These are phyloP conservation scores for Przewalskia tangutica DNA, from an alignment of 257 asterid species.

Conservation along the genomic window DNA sequence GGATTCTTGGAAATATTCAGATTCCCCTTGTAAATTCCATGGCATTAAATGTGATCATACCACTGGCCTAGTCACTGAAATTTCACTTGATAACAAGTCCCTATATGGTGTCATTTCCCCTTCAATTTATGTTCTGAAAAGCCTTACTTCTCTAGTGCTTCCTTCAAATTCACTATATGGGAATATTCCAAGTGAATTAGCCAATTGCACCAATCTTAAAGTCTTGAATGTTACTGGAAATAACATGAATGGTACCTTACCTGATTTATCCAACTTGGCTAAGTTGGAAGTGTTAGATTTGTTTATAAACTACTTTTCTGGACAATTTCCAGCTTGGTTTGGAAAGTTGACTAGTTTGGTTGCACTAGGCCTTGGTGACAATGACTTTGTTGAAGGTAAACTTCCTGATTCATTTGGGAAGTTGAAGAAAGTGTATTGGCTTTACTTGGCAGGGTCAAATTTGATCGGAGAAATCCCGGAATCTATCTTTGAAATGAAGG, in stretches of 20 bases:
- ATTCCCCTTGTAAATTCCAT: conserved; percentile 31
- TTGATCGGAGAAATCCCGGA: conserved; percentile 57
- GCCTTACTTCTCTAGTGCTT: conserved; percentile 46
- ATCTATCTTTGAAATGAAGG: conserved; percentile 53
- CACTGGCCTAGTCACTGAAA: conserved; percentile 35
- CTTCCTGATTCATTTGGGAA: conserved; percentile 44
- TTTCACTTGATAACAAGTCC: conserved; percentile 44
- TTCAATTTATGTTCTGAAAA: conserved; percentile 38
- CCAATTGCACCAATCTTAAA: conserved; percentile 33
- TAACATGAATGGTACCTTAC: conserved; percentile 44
- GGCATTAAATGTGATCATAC: conserved; percentile 52
- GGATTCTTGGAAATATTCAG: conserved; percentile 62
- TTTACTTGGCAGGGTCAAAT: conserved; percentile 59
- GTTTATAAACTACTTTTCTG: conserved; percentile 55
- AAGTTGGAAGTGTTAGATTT: conserved; percentile 38
- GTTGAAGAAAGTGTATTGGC: conserved; percentile 40
- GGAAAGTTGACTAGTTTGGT: conserved; percentile 33
- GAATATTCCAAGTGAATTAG: conserved; percentile 28
- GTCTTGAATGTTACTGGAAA: conserved; percentile 60
- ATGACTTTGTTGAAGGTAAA: conserved; percentile 29
- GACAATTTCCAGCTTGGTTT: conserved; percentile 58
- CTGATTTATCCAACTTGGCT: conserved; percentile 33
- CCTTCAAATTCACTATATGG: conserved; percentile 47
- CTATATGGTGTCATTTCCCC: conserved; percentile 40
- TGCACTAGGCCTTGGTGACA: conserved; percentile 64